Evolutionary conservation across 176 grass and related monocot species (phyloP).

Genomic region (Poa pratensis): DNA sequence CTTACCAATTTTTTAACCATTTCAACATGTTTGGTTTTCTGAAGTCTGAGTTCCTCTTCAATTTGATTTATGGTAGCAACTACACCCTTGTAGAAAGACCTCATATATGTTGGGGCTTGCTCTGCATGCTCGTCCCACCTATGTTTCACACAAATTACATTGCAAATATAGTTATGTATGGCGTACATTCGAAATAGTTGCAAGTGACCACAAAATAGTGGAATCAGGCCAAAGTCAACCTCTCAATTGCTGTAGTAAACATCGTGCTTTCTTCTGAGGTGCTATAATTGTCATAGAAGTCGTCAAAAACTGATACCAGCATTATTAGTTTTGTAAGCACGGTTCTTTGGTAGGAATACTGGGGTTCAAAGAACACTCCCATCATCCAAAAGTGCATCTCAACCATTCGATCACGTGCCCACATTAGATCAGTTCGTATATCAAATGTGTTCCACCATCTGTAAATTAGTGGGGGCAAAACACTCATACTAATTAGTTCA

Average conservation of each 20-base stretch:
- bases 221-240: neutral
- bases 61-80: neutral
- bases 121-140: slow-evolving; percentile 46
- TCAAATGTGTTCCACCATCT: slow-evolving; percentile 57
- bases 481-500: neutral
- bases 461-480: neutral
- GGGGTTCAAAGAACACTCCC: slow-evolving; percentile 43
- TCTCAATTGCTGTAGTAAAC: slow-evolving; percentile 47
- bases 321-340: slow-evolving; percentile 22
- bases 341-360: slow-evolving; percentile 25
- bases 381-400: slow-evolving; percentile 45
- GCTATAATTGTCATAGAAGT: slow-evolving; percentile 49
- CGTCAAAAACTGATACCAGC: slow-evolving; percentile 18
- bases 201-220: neutral
- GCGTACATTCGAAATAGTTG: neutral
- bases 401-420: slow-evolving; percentile 23
- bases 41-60: slow-evolving; percentile 32
- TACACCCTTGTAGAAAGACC: neutral
- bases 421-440: slow-evolving; percentile 1
- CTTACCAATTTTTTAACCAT: neutral
- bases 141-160: neutral
- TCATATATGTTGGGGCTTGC: slow-evolving; percentile 25
- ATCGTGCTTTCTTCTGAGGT: slow-evolving; percentile 43
- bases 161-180: neutral
- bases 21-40: slow-evolving; percentile 1